Evolutionary conservation across 1,284 basidiomycete genomes (phyloP).

Genomic region (Ceratobasidium sp.): DNA sequence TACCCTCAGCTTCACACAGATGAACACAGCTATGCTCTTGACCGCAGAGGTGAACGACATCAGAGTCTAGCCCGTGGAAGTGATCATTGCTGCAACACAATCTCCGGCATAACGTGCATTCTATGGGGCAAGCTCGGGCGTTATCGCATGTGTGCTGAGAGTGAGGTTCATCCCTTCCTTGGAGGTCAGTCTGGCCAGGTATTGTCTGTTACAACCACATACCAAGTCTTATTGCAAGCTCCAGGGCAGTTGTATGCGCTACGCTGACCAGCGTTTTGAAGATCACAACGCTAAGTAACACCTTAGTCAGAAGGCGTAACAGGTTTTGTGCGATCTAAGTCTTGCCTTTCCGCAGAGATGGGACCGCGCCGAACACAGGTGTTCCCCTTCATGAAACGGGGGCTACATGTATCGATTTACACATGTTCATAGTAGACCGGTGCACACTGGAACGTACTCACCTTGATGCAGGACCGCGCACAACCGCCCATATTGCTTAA

Average conservation of each 20-base stretch:
- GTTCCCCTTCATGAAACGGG: slow-evolving; percentile 61
- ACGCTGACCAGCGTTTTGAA: slow-evolving; percentile 56
- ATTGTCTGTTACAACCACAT: neutral
- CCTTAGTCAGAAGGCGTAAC: neutral
- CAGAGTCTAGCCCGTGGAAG: slow-evolving; percentile 64
- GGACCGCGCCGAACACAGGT: slow-evolving; percentile 66
- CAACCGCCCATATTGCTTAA: slow-evolving; percentile 65
- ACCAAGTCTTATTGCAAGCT: slow-evolving; percentile 64
- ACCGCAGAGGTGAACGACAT: slow-evolving; percentile 71
- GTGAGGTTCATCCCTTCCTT: slow-evolving; percentile 61
- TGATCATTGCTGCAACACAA: slow-evolving; percentile 66
- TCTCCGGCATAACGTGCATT: slow-evolving; percentile 68
- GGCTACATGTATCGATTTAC: slow-evolving; percentile 55
- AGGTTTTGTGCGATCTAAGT: neutral
- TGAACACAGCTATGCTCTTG: slow-evolving; percentile 58
- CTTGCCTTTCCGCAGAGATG: slow-evolving; percentile 58
- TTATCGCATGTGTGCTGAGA: slow-evolving; percentile 64
- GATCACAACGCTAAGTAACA: slow-evolving; percentile 62
- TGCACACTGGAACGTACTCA: neutral
- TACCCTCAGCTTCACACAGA: slow-evolving; percentile 60
- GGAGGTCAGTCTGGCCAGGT: neutral
- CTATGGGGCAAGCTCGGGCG: slow-evolving; percentile 66
- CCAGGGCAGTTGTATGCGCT: slow-evolving; percentile 60
- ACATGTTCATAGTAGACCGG: no score
- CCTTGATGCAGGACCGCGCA: slow-evolving; percentile 60